phyloP scores from a whole-genome alignment of 2,329 filamentous ascomycete species.

The Aspergillus udagawae region DNA sequence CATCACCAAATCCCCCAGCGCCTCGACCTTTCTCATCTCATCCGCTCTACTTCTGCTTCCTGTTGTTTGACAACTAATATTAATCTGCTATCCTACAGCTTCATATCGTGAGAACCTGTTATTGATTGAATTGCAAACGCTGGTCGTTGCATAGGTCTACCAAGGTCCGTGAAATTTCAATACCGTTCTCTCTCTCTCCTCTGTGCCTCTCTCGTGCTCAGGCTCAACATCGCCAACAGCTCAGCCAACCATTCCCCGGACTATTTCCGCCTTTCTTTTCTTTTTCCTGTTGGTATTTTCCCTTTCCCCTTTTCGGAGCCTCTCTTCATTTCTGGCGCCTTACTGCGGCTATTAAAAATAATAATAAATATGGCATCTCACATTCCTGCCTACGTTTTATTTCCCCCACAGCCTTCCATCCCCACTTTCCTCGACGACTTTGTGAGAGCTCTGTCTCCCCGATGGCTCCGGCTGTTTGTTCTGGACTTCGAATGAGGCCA shows the following conservation, averaged over 20 bases:
- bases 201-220: neutral
- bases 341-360: neutral
- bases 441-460: constrained; percentile 1
- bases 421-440: constrained; percentile 9
- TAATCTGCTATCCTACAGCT: neutral
- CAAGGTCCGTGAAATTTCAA: neutral
- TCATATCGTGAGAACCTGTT: neutral
- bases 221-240: neutral
- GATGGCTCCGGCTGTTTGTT: constrained; percentile 6
- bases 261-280: neutral
- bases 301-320: neutral
- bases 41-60: neutral
- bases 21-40: neutral
- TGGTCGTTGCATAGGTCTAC: neutral
- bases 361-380: neutral
- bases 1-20: neutral
- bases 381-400: constrained; percentile 1
- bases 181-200: neutral
- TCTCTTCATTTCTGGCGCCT: neutral
- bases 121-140: neutral
- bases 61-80: neutral
- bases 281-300: neutral
- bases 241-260: neutral
- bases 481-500: constrained; percentile 3
- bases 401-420: constrained; percentile 10